Evolutionary conservation across 495 filamentous ascomycete genomes (phyloP).

Genomic region (Schizothecium vesticola): DNA sequence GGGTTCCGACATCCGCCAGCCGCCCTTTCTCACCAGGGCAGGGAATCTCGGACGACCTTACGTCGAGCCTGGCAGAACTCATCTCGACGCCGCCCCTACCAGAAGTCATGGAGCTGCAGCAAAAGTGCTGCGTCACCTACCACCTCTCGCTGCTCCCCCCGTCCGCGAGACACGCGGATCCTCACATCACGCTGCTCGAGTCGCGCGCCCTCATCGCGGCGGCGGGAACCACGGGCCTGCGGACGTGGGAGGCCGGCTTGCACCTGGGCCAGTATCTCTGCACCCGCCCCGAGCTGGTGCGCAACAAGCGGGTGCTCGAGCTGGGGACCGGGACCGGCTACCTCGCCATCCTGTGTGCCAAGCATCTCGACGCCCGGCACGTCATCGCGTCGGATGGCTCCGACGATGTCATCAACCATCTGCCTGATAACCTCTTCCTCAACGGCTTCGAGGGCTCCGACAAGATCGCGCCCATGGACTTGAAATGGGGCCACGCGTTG

Average conservation of each 20-base stretch:
- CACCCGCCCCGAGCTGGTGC: conserved; percentile 35
- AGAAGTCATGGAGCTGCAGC: conserved; percentile 59
- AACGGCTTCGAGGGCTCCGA: conserved; percentile 52
- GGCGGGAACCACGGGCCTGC: conserved; percentile 73
- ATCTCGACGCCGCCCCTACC: conserved; percentile 55
- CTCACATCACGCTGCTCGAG: conserved; percentile 58
- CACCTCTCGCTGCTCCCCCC: conserved; percentile 40
- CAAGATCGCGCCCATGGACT: conserved; percentile 41
- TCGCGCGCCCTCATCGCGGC: conserved; percentile 67
- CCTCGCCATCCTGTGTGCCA: conserved; percentile 73
- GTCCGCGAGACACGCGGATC: neutral
- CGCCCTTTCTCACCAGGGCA: conserved; percentile 25
- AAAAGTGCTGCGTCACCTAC: conserved; percentile 72
- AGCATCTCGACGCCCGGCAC: conserved; percentile 56
- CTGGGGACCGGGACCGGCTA: conserved; percentile 87
- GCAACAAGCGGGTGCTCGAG: conserved; percentile 66
- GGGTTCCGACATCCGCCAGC: neutral
- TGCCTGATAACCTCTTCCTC: conserved; percentile 61
- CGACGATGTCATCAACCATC: conserved; percentile 59
- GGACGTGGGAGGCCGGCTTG: conserved; percentile 93
- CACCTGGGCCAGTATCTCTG: conserved; percentile 71
- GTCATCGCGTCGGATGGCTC: conserved; percentile 81
- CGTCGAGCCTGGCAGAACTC: conserved; percentile 53
- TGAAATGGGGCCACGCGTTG: conserved; percentile 58
- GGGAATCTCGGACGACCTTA: conserved; percentile 73